phyloP scores from a whole-genome alignment of 768 basidiomycete genomes.

The Phanerochaete sordida region DNA sequence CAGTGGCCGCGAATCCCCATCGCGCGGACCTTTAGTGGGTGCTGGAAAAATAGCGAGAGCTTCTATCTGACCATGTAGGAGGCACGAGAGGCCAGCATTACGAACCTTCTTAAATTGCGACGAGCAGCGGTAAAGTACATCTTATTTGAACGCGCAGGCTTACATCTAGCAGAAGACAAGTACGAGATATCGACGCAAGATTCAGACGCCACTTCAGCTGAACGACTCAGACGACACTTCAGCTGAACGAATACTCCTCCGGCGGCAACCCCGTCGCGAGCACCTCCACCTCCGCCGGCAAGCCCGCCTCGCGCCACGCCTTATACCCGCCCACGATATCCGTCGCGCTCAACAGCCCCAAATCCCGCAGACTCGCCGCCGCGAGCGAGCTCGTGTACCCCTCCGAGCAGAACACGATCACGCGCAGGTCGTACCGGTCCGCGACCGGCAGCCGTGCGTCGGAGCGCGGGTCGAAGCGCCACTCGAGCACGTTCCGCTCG shows the following conservation, averaged over 20 bases:
- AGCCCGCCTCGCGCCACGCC: slow-evolving; percentile 65
- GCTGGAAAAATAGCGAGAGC: no score
- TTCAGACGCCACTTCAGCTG: no score
- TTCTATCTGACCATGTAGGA: no score
- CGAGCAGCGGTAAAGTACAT: no score
- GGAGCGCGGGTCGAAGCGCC: slow-evolving; percentile 73
- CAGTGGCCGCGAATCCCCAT: no score
- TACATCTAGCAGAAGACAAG: no score
- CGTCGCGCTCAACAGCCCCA: slow-evolving; percentile 72
- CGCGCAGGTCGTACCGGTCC: slow-evolving; percentile 69
- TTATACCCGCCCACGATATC: slow-evolving; percentile 74
- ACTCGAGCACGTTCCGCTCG: slow-evolving; percentile 76
- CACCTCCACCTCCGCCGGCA: slow-evolving; percentile 39
- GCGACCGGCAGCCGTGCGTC: slow-evolving; percentile 56
- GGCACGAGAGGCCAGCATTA: no score
- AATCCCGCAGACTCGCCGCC: slow-evolving; percentile 60
- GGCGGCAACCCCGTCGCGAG: background rate
- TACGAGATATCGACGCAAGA: no score
- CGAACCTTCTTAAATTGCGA: no score
- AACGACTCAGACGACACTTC: background rate
- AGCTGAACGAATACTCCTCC: slow-evolving; percentile 1
- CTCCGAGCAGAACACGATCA: slow-evolving; percentile 75
- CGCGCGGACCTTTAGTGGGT: no score
- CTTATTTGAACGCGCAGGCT: no score
- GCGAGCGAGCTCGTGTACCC: slow-evolving; percentile 73